Percentiles rank a stretch among this genome's conserved stretches.
phyloP scores from a whole-genome alignment of 1,284 basidiomycete species.

The Papiliotrema nemorosa region DNA sequence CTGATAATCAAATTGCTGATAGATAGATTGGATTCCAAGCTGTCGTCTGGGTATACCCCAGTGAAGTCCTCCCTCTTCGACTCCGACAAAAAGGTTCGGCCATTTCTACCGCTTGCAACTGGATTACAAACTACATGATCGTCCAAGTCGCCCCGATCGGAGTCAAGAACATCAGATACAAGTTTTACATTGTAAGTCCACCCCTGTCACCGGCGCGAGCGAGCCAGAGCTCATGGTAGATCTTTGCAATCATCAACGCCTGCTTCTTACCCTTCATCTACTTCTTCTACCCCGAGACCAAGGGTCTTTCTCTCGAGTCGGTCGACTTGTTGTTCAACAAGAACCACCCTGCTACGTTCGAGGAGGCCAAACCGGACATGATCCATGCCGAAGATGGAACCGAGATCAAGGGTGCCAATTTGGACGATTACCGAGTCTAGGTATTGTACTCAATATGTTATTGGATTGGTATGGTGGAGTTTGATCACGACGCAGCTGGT shows the following conservation, averaged over 20 bases:
- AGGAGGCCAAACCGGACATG: background rate
- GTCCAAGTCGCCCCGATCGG: conserved; percentile 29
- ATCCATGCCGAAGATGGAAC: background rate
- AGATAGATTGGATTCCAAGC: conserved; percentile 31
- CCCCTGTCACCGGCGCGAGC: background rate
- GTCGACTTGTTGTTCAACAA: conserved; percentile 20
- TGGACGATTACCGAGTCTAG: too few species aligned
- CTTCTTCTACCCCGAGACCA: conserved; percentile 34
- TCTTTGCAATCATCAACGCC: conserved; percentile 24
- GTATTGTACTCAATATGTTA: too few species aligned
- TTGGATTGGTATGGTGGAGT: too few species aligned
- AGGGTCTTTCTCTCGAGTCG: conserved; percentile 28
- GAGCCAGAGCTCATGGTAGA: background rate
- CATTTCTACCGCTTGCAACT: conserved; percentile 38
- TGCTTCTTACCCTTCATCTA: conserved; percentile 27
- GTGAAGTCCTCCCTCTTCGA: conserved; percentile 35
- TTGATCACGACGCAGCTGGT: too few species aligned
- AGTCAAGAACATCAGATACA: conserved; percentile 31
- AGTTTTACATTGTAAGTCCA: conserved; percentile 33
- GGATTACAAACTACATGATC: conserved; percentile 25
- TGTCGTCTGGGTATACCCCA: conserved; percentile 40
- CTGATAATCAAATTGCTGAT: background rate
- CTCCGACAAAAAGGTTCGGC: conserved; percentile 36
- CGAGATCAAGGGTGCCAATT: too few species aligned
- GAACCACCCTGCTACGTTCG: background rate